A percentile compares a stretch with the other conserved stretches of the same genome.
Conservation (phyloP, 352 stramenopile species). For the Globisporangium solare region DNA sequence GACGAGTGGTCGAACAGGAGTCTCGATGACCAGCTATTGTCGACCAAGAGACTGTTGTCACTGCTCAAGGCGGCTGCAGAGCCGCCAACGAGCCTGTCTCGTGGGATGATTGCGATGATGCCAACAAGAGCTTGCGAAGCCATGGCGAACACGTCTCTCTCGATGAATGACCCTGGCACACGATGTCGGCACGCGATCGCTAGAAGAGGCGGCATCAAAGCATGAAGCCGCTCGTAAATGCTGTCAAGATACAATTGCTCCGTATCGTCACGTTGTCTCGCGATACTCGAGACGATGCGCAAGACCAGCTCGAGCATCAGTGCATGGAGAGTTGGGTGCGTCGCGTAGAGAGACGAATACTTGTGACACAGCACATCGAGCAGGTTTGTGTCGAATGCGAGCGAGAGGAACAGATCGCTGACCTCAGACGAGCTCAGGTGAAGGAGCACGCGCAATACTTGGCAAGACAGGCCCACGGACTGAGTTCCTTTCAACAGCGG, state of each 20-base stretch:
- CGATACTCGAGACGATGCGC: conserved; percentile 17
- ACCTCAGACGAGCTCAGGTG: conserved; percentile 40
- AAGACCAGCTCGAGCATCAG: conserved; percentile 40
- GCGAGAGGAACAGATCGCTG: conserved; percentile 47
- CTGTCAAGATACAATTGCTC: conserved; percentile 11
- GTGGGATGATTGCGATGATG: conserved; percentile 23
- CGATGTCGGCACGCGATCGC: conserved; percentile 46
- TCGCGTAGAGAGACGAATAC: conserved; percentile 37
- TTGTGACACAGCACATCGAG: conserved; percentile 40
- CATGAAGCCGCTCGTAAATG: conserved; percentile 33
- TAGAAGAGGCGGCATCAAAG: conserved; percentile 38
- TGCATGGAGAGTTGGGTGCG: conserved; percentile 34
- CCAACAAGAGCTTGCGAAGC: conserved; percentile 36
- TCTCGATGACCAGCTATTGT: conserved; percentile 44
- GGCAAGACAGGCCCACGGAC: conserved; percentile 23
- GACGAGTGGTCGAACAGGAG: conserved; percentile 58
- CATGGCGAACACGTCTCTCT: conserved; percentile 31
- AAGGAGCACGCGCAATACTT: conserved; percentile 45
- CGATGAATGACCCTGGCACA: conserved; percentile 46
- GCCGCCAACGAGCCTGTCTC: conserved; percentile 15
- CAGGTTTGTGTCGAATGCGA: conserved; percentile 54
- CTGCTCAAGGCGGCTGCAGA: conserved; percentile 25
- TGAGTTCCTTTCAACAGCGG: conserved; percentile 35
- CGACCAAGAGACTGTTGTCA: conserved; percentile 29
- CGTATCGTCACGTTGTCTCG: neutral